Conservation (phyloP, 805 yeast species). For the Candida broadrunensis region DNA sequence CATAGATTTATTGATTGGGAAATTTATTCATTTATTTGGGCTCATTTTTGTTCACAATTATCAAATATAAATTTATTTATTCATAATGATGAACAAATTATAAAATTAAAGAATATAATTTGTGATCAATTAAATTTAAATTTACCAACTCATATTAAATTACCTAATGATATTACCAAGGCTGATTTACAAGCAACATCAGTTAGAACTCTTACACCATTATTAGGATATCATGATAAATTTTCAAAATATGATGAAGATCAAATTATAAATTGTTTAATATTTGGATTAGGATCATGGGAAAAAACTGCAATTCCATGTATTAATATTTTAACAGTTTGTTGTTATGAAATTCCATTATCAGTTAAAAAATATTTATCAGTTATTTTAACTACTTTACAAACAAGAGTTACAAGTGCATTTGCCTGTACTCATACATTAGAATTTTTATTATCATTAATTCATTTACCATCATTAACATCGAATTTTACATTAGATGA, state of each 20-base stretch:
- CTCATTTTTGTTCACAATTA: conserved; percentile 70
- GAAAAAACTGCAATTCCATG: conserved; percentile 77
- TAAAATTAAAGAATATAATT: conserved; percentile 41
- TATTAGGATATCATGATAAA: conserved; percentile 56
- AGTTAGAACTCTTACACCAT: conserved; percentile 58
- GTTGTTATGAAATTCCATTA: conserved; percentile 77
- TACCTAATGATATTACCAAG: conserved; percentile 47
- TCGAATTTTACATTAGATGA: conserved; percentile 76
- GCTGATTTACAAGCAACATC: conserved; percentile 66
- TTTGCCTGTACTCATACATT: conserved; percentile 70
- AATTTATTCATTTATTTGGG: conserved; percentile 59
- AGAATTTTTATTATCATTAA: conserved; percentile 67
- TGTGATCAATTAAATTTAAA: conserved; percentile 59
- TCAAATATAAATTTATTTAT: conserved; percentile 54
- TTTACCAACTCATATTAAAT: conserved; percentile 38
- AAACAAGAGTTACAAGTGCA: conserved; percentile 67
- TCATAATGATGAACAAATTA: conserved; percentile 32
- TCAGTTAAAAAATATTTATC: conserved; percentile 67
- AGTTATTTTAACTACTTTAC: conserved; percentile 69
- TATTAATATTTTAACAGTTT: conserved; percentile 68
- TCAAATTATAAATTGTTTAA: conserved; percentile 55
- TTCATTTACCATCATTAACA: conserved; percentile 63
- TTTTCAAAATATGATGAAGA: conserved; percentile 61
- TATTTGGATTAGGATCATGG: conserved; percentile 67
- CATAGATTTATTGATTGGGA: conserved; percentile 66